Conservation (phyloP, 768 basidiomycete species). For the Mycena maculata region DNA sequence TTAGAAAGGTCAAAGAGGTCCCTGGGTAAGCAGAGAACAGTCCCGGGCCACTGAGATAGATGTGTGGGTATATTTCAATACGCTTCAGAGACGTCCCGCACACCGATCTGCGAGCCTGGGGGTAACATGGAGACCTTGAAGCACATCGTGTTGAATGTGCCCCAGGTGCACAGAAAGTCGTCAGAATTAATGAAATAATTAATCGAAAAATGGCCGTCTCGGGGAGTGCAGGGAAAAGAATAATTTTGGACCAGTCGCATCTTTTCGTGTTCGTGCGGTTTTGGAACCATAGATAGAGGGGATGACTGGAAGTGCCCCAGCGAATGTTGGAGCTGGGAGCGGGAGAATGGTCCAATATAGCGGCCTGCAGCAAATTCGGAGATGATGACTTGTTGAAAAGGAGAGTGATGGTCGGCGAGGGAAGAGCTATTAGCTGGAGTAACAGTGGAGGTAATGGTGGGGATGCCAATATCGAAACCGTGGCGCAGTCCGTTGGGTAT, state of each 20-base stretch:
- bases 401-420: background rate
- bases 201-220: too few species aligned
- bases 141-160: conserved; percentile 50
- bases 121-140: conserved; percentile 47
- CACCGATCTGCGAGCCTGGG: too few species aligned
- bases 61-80: too few species aligned
- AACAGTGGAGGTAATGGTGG: conserved; percentile 38
- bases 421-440: conserved; percentile 48
- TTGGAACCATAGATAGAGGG: too few species aligned
- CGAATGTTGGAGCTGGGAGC: too few species aligned
- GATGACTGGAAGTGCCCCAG: too few species aligned
- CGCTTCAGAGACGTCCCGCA: too few species aligned
- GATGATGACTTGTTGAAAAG: conserved; percentile 29
- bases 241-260: too few species aligned
- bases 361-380: conserved; percentile 16
- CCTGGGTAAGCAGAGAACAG: conserved; percentile 40
- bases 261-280: too few species aligned
- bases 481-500: conserved; percentile 37
- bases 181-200: too few species aligned
- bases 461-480: conserved; percentile 52
- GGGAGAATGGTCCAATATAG: conserved; percentile 37
- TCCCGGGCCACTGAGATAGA: conserved; percentile 39
- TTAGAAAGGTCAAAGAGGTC: too few species aligned
- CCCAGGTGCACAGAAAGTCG: conserved; percentile 58
- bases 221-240: too few species aligned